These are phyloP conservation scores for Phellinidium pouzarii DNA, from an alignment of 1,284 basidiomycete species.

Conservation along the genomic window DNA sequence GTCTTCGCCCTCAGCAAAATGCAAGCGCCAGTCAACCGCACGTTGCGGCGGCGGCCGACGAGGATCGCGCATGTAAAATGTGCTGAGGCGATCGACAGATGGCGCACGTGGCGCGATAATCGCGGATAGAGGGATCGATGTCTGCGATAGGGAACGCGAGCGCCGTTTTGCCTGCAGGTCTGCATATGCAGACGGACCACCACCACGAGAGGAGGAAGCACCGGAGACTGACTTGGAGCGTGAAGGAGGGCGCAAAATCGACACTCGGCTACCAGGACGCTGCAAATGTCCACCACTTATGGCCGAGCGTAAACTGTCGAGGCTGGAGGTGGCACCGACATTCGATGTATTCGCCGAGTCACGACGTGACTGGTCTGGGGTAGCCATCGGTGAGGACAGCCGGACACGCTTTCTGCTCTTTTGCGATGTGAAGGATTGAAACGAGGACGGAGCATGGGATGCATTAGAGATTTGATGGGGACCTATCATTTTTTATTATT, in stretches of 20 bases:
- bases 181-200: not conserved
- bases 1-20: conserved; percentile 43
- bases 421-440: conserved; percentile 19
- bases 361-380: conserved; percentile 16
- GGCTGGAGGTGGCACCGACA: conserved; percentile 51
- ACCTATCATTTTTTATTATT: conserved; percentile 9
- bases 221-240: conserved; percentile 33
- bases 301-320: conserved; percentile 33
- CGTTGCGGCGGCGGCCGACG: conserved; percentile 51
- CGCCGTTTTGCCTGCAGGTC: conserved; percentile 2
- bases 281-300: conserved; percentile 33
- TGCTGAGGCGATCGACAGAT: conserved; percentile 47
- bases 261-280: conserved; percentile 24
- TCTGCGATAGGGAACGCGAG: conserved; percentile 33
- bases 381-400: conserved; percentile 19
- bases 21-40: conserved; percentile 54
- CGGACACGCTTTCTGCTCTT: conserved; percentile 21
- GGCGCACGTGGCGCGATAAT: conserved; percentile 70
- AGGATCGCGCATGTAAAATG: conserved; percentile 75
- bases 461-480: conserved; percentile 19
- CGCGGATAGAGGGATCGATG: conserved; percentile 71
- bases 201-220: conserved; percentile 34
- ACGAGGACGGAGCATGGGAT: conserved; percentile 22
- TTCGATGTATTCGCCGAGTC: conserved; percentile 29
- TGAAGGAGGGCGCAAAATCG: conserved; percentile 17